These are phyloP conservation scores for Chaetothyriales sp. DNA, from an alignment of 2,329 filamentous ascomycete species.

Conservation along the genomic window DNA sequence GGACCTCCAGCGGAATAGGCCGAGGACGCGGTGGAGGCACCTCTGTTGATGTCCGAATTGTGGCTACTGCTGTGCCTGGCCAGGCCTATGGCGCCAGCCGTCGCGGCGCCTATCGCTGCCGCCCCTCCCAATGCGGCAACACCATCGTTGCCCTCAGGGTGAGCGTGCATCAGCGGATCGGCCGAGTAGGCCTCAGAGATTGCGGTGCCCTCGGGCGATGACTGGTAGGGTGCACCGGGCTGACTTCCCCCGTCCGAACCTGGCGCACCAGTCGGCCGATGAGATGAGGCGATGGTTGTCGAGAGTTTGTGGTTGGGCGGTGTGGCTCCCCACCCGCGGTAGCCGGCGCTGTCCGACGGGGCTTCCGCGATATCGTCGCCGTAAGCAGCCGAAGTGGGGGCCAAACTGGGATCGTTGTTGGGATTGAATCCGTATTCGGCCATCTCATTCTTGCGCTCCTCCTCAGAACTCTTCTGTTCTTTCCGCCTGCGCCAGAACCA, in stretches of 20 bases:
- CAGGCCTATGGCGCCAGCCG: slow-evolving; percentile 6
- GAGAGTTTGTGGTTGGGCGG: slow-evolving; percentile 70
- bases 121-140: slow-evolving; percentile 53
- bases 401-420: slow-evolving; percentile 80
- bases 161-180: slow-evolving; percentile 41
- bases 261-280: slow-evolving; percentile 38
- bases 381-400: slow-evolving; percentile 38
- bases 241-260: slow-evolving; percentile 57
- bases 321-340: slow-evolving; percentile 85
- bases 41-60: slow-evolving; percentile 61
- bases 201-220: slow-evolving; percentile 45
- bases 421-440: slow-evolving; percentile 97
- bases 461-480: slow-evolving; percentile 68
- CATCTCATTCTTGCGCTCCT: slow-evolving; percentile 84
- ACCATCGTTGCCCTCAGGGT: slow-evolving; percentile 13
- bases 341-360: slow-evolving; percentile 67
- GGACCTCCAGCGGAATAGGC: slow-evolving; percentile 58
- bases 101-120: slow-evolving; percentile 45
- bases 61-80: slow-evolving; percentile 34
- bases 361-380: slow-evolving; percentile 54
- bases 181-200: slow-evolving; percentile 57
- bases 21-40: slow-evolving; percentile 89
- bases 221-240: slow-evolving; percentile 37
- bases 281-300: slow-evolving; percentile 67
- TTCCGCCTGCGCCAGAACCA: slow-evolving; percentile 75